Evolutionary conservation across 2,329 filamentous ascomycete species (phyloP), one percentile per base, ranked within the genome.

Genomic region (Fusarium sp.): DNA sequence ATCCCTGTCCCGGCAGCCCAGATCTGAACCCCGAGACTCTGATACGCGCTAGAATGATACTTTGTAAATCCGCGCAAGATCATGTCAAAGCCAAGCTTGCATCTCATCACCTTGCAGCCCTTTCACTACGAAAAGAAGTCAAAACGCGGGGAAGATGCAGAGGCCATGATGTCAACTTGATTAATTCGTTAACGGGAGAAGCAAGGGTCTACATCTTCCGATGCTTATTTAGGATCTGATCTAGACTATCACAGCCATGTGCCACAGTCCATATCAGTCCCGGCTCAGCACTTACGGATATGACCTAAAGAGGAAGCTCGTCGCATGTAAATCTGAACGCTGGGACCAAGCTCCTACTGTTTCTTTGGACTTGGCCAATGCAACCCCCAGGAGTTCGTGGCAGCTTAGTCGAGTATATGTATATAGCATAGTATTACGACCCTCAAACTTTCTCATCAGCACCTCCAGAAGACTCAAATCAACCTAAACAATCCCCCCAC

Each of bases 211-310:
- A 1, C 30, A 50, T 14, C 30, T 24, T 50, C 47, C 47, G 30
- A 33, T 33, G 16, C 47, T 7, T 20, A 8, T 11, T 24, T 24
- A 4, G 30, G n/a, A 33, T 33, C 10, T 11, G 5, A 14, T 22
- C 18, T 7, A 13, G 11, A 18, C 18, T 10, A 47, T 30, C 44
- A 7, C 26, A 47, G 16, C 20, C 9, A 8, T 5, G 4, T 15
- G 13, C 0, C 8, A 0, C 8, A 7, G 9, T 45, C 13, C 6
- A n/a, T n/a, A n/a, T n/a, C n/a, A n/a, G n/a, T n/a, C n/a, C n/a
- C 15, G 41, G 15, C 5, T 18, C n/a, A 0, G 15, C 0, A 31
- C 0, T 7, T 18, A 50, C 14, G 28, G 47, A 50, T 14, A 20
- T 20, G 22, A 6, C 22, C 28, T 2, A 33, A 20, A 24, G 30